phyloP scores from a whole-genome alignment of 1,139 yeast genomes.

The Hansenula anomala region DNA sequence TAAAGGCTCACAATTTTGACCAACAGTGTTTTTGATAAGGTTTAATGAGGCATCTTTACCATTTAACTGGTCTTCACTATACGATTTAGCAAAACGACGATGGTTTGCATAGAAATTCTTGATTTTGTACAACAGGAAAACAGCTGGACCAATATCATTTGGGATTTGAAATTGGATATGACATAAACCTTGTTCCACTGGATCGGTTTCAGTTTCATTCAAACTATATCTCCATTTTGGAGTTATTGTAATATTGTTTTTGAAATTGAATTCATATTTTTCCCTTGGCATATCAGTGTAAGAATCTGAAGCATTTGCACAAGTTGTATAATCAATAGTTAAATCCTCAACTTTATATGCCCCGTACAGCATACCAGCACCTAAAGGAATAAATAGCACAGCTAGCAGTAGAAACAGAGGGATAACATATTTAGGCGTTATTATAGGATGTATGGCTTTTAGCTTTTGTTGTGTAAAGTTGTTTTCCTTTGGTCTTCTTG shows the following conservation, averaged over 20 bases:
- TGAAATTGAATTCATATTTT: conserved; percentile 51
- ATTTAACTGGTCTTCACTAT: conserved; percentile 82
- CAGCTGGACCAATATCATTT: conserved; percentile 65
- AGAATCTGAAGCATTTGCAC: conserved; percentile 54
- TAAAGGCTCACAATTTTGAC: conserved; percentile 88
- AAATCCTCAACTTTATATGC: conserved; percentile 74
- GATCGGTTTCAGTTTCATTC: conserved; percentile 45
- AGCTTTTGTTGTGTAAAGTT: conserved; percentile 64
- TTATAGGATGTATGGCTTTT: conserved; percentile 65
- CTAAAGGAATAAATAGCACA: conserved; percentile 82
- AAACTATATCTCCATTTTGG: conserved; percentile 68
- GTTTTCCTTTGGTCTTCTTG: conserved; percentile 47
- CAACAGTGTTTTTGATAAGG: conserved; percentile 60
- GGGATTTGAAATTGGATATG: conserved; percentile 78
- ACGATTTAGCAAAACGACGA: conserved; percentile 87
- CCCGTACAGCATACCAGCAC: conserved; percentile 86
- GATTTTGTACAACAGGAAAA: conserved; percentile 74
- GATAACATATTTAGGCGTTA: conserved; percentile 85
- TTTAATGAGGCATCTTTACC: conserved; percentile 60
- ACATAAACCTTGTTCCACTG: conserved; percentile 54
- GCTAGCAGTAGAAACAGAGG: conserved; percentile 76
- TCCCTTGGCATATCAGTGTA: conserved; percentile 61
- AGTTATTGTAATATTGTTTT: conserved; percentile 24
- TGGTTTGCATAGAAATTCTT: conserved; percentile 89
- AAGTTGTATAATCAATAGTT: conserved; percentile 74